Base-by-base conservation (phyloP, 805 yeast species). In the Pichia nanzhaoensis region DNA sequence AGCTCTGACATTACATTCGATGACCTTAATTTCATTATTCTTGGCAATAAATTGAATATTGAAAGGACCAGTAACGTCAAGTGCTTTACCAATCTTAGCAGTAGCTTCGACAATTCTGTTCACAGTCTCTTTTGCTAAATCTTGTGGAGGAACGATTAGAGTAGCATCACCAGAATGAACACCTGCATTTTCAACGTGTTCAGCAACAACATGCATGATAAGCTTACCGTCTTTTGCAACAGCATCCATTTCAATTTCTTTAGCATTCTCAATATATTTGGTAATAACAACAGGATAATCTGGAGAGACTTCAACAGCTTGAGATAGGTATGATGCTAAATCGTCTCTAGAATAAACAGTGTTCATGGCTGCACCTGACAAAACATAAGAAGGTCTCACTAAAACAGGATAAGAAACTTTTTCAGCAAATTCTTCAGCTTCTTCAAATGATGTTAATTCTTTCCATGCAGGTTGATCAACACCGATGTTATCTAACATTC, bases 391-490 rank as follows among this genome's bases (percentile, higher is more conserved):
- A 27, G 99, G 99, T 73, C 99, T 87, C 42, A 91, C 98, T 56
- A 91, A 73, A 34, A 91, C 98, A 41, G 99, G 99, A 66, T 88
- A 91, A 31, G 88, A 75, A 44, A 88, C 98, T 61, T 78, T 81
- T 40, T 87, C 84, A 47, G 98, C 97, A 63, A 91, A 91, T 37
- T 70, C 80, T 64, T 87, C 95, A 49, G 99, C 98, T 67, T 91
- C 98, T 34, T 75, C 87, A 47, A 88, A 74, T 20, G 96, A 86
- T 32, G 98, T 89, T 58, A 91, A 77, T 68, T 91, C 99, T 67
- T 90, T 91, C 99, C 99, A 91, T 33, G 96, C 96, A 37, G 99
- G 99, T 70, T 91, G 99, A 69, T 91, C 99, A 52, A 91, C 97
- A 46, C 95, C 96, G 60, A 91, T 91, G 55, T 78, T 79, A 68